Conservation (phyloP, 2,329 filamentous ascomycete species). For the Botrytis deweyae region DNA sequence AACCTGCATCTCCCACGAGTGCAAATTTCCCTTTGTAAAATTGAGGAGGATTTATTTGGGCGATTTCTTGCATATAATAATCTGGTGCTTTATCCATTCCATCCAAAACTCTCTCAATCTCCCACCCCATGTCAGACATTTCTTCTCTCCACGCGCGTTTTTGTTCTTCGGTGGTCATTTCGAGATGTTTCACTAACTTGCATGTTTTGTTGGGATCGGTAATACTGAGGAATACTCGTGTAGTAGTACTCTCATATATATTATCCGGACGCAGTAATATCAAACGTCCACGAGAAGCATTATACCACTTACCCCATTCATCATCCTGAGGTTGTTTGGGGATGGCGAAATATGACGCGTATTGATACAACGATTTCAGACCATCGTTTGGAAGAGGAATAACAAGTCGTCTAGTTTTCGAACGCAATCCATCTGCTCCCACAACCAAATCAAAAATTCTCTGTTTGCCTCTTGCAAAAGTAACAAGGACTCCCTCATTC, state of each 20-base stretch:
- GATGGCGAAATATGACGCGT: conserved; percentile 46
- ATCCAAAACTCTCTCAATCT: conserved; percentile 42
- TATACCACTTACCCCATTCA: conserved; percentile 15
- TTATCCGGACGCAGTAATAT: conserved; percentile 8
- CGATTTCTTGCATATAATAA: conserved; percentile 44
- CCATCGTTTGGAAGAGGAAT: conserved; percentile 44
- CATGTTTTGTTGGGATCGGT: not conserved
- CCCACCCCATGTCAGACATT: conserved; percentile 42
- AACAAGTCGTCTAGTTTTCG: conserved; percentile 47
- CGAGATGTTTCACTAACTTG: not conserved
- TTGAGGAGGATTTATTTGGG: conserved; percentile 44
- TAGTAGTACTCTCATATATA: not conserved
- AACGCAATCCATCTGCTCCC: conserved; percentile 50
- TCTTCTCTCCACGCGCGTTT: not conserved
- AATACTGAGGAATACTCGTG: conserved; percentile 2
- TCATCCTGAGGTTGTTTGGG: conserved; percentile 38
- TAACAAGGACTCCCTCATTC: not conserved
- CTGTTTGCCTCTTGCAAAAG: not conserved
- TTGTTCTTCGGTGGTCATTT: not conserved
- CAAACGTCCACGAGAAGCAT: not conserved
- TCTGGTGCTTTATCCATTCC: conserved; percentile 41
- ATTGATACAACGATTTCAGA: conserved; percentile 37
- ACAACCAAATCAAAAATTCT: conserved; percentile 46
- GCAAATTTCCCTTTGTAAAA: conserved; percentile 44
- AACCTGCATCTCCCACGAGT: conserved; percentile 55